phyloP scores from a whole-genome alignment of 345 rosid species.

The Eutrema japonicum region DNA sequence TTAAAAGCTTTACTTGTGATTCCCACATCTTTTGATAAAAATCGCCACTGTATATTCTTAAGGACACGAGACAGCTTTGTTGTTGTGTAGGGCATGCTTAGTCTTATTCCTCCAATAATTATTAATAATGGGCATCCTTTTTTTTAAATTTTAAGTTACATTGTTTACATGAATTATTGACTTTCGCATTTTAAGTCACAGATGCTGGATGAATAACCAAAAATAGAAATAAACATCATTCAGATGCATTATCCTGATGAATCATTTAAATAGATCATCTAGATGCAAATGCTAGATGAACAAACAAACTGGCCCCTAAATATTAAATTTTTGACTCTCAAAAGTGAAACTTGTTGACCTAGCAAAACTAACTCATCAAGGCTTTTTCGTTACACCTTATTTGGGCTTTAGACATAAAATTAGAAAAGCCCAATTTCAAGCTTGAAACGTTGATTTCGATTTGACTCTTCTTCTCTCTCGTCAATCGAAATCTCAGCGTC shows the following conservation, averaged over 20 bases:
- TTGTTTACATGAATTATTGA: neutral
- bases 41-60: constrained; percentile 41
- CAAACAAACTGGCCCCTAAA: too few species aligned
- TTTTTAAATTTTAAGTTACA: neutral
- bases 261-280: too few species aligned
- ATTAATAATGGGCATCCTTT: neutral
- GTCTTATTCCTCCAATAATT: constrained; percentile 9
- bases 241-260: too few species aligned
- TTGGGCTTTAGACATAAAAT: constrained; percentile 9
- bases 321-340: neutral
- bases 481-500: constrained; percentile 28
- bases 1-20: constrained; percentile 42
- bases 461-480: constrained; percentile 23
- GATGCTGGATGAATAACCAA: too few species aligned
- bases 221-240: too few species aligned
- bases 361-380: neutral
- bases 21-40: constrained; percentile 42
- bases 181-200: too few species aligned
- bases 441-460: constrained; percentile 4
- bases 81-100: constrained; percentile 36
- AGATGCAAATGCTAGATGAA: too few species aligned
- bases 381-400: neutral
- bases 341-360: neutral
- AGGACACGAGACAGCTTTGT: constrained; percentile 39
- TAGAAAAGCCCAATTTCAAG: constrained; percentile 11